Evolutionary conservation across 1,139 yeast species (phyloP).

Genomic region (Suhomyces anneliseae): DNA sequence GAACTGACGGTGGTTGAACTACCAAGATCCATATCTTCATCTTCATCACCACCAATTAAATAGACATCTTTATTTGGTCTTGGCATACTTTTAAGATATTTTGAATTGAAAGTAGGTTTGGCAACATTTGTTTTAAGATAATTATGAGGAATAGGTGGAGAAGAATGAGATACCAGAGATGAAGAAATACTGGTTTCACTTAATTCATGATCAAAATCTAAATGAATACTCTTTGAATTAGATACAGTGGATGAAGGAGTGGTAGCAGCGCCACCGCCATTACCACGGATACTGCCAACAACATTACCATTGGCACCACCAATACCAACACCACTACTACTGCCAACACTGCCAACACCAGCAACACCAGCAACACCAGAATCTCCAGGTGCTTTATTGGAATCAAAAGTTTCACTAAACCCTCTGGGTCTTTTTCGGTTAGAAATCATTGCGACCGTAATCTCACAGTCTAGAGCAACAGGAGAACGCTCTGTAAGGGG

Average conservation of each 20-base stretch:
- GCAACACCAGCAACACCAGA: too few species aligned
- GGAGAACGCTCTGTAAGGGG: slow-evolving; percentile 1
- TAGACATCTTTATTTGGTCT: slow-evolving; percentile 9
- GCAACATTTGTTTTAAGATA: not conserved
- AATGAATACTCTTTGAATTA: slow-evolving; percentile 9
- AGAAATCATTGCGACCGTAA: slow-evolving; percentile 22
- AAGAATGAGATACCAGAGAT: slow-evolving; percentile 12
- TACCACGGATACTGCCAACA: not conserved
- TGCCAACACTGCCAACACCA: too few species aligned
- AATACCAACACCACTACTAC: too few species aligned
- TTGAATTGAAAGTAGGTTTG: slow-evolving; percentile 12
- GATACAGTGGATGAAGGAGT: slow-evolving; percentile 7
- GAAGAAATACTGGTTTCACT: slow-evolving; percentile 13
- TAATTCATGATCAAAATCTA: slow-evolving; percentile 15
- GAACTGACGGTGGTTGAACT: slow-evolving; percentile 6
- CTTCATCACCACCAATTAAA: slow-evolving; percentile 15
- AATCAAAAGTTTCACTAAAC: slow-evolving; percentile 42
- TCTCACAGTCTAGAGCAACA: slow-evolving; percentile 6
- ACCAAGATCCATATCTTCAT: slow-evolving; percentile 15
- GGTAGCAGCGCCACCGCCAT: not conserved
- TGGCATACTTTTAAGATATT: slow-evolving; percentile 9
- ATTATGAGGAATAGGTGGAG: slow-evolving; percentile 9
- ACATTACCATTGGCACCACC: too few species aligned
- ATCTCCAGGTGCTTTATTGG: slow-evolving; percentile 11
- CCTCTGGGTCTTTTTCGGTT: slow-evolving; percentile 52